These are phyloP conservation scores for Fraxinus sp. DNA, from an alignment of 305 asterid species.

Conservation along the genomic window DNA sequence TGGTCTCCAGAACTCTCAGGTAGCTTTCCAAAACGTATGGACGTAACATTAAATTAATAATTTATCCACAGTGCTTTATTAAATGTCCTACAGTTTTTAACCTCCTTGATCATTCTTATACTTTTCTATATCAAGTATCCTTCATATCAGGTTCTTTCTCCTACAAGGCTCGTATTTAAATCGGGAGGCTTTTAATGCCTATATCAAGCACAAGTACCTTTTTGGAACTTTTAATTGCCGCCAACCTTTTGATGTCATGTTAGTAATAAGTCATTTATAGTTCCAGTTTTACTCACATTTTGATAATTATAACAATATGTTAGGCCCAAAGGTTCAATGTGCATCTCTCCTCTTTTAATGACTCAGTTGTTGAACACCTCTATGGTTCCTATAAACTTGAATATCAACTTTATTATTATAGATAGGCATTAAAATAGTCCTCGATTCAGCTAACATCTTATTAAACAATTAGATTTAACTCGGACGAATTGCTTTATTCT, in stretches of 20 bases:
- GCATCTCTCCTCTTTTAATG: not conserved
- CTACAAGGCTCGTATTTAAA: not conserved
- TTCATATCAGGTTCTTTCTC: not conserved
- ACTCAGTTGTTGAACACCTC: not conserved
- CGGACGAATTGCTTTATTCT: not conserved
- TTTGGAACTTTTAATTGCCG: not conserved
- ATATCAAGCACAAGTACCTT: not conserved
- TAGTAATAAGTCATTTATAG: not conserved
- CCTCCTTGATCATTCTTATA: not conserved
- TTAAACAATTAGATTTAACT: not conserved
- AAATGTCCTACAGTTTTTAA: not conserved
- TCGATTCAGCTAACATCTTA: not conserved
- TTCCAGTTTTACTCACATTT: not conserved
- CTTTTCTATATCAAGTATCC: not conserved
- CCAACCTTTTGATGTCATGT: not conserved
- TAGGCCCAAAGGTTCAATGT: not conserved
- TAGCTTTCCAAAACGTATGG: not conserved
- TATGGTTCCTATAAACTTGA: not conserved
- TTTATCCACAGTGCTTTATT: not conserved
- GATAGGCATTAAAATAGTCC: not conserved
- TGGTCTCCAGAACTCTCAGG: not conserved
- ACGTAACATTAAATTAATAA: not conserved
- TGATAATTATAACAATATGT: not conserved
- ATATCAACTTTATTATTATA: not conserved
- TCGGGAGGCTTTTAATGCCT: not conserved